These are phyloP conservation scores for Saitozyma sp. DNA, from an alignment of 768 basidiomycete genomes.

Conservation along the genomic window DNA sequence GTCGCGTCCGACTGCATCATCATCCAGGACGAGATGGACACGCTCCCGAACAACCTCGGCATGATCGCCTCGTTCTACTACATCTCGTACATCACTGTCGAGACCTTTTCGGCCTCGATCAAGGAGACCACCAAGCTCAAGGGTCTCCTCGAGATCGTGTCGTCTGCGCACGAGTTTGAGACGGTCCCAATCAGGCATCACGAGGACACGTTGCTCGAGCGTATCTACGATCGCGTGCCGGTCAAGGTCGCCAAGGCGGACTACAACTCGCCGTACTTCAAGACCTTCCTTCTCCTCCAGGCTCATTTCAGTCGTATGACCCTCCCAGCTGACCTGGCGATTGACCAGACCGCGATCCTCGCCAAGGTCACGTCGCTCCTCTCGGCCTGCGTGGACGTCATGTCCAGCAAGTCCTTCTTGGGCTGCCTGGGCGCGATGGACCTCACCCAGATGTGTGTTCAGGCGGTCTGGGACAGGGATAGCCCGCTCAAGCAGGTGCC, in stretches of 20 bases:
- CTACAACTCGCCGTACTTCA: conserved; percentile 95
- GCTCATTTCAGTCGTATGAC: conserved; percentile 94
- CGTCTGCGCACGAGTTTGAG: conserved; percentile 96
- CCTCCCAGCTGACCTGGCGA: conserved; percentile 87
- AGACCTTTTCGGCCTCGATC: conserved; percentile 91
- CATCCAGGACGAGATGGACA: conserved; percentile 90
- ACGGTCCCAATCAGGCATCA: conserved; percentile 89
- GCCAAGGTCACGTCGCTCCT: conserved; percentile 87
- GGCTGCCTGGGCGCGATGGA: conserved; percentile 97
- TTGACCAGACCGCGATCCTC: conserved; percentile 83
- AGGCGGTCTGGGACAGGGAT: conserved; percentile 96
- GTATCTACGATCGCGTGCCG: conserved; percentile 93
- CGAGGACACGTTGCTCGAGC: conserved; percentile 71
- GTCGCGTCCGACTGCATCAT: conserved; percentile 93
- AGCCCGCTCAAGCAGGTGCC: conserved; percentile 94
- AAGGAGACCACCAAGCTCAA: conserved; percentile 97
- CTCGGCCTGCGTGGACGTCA: conserved; percentile 94
- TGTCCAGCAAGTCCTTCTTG: conserved; percentile 95
- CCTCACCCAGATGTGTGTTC: conserved; percentile 96
- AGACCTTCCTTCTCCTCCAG: conserved; percentile 93
- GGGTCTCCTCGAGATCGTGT: conserved; percentile 92
- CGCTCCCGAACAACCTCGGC: conserved; percentile 79
- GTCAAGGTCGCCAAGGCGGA: conserved; percentile 79
- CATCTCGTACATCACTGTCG: conserved; percentile 82
- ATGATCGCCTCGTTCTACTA: conserved; percentile 77